These are phyloP conservation scores for Candida sonorensis DNA, from an alignment of 805 yeast genomes.

Conservation along the genomic window DNA sequence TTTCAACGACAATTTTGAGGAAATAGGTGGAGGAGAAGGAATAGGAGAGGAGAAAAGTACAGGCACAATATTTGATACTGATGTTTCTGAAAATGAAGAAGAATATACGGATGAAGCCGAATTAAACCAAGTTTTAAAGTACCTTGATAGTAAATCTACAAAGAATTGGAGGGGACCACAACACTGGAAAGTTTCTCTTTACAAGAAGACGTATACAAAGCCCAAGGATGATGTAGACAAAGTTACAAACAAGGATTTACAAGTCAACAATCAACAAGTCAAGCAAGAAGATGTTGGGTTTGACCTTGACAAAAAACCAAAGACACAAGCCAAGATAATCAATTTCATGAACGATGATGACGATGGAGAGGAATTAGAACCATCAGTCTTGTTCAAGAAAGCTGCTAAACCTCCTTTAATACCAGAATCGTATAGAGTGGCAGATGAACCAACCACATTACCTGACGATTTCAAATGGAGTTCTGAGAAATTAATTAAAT, in stretches of 20 bases:
- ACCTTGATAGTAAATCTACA: constrained; percentile 64
- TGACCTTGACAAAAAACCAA: too few species aligned
- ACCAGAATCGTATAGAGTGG: constrained; percentile 33
- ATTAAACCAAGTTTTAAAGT: too few species aligned
- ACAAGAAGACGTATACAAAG: constrained; percentile 32
- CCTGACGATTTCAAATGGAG: constrained; percentile 49
- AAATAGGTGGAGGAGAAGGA: too few species aligned
- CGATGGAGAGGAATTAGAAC: constrained; percentile 24
- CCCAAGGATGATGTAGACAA: neutral
- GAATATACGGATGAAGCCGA: constrained; percentile 4
- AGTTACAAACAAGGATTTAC: too few species aligned
- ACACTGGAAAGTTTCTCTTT: constrained; percentile 73
- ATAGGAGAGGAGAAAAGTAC: too few species aligned
- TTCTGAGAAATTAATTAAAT: constrained; percentile 56
- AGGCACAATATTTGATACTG: too few species aligned
- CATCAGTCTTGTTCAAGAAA: constrained; percentile 26
- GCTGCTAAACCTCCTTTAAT: constrained; percentile 32
- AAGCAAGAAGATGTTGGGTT: too few species aligned
- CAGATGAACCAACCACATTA: constrained; percentile 9
- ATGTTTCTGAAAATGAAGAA: constrained; percentile 1
- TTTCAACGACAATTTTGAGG: too few species aligned
- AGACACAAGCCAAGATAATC: too few species aligned
- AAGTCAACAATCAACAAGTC: neutral
- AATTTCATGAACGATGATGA: constrained; percentile 18
- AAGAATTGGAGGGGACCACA: constrained; percentile 81